These are phyloP conservation scores for Schoenoplectus tabernaemontani DNA, from an alignment of 202 grass and related monocot species.

Conservation along the genomic window DNA sequence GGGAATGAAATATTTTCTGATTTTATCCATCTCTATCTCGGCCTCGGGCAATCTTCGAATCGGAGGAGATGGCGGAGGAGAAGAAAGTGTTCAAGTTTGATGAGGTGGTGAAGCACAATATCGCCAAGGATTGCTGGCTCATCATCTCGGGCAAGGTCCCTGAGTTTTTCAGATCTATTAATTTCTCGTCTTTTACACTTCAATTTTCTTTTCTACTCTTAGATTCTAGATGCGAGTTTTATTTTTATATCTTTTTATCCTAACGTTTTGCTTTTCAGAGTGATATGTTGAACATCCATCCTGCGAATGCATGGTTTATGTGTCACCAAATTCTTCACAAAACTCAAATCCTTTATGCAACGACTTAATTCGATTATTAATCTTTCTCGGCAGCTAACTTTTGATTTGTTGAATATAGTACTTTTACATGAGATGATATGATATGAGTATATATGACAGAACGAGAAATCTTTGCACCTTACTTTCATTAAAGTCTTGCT, in stretches of 20 bases:
- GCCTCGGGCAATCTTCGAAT: background rate
- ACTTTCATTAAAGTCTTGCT: background rate
- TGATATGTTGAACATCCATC: background rate
- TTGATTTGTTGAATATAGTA: background rate
- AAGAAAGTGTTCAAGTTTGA: slow-evolving; percentile 51
- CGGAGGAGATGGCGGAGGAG: slow-evolving; percentile 30
- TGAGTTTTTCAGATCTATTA: background rate
- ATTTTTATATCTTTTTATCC: background rate
- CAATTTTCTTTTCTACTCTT: background rate
- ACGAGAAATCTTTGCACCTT: background rate
- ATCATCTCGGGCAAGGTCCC: slow-evolving; percentile 58
- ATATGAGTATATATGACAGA: background rate
- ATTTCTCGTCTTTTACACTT: background rate
- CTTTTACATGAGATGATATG: background rate
- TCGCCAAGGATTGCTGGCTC: slow-evolving; percentile 60
- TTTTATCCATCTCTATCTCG: background rate
- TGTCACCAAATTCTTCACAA: background rate
- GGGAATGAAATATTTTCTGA: background rate
- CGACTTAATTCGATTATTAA: background rate
- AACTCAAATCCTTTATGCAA: background rate
- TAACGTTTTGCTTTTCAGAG: background rate
- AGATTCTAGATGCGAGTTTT: background rate
- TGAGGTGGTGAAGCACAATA: slow-evolving; percentile 44
- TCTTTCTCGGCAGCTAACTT: too few relatives aligned
- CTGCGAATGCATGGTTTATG: background rate